Evolutionary conservation across 306 rosid genomes (phyloP).

Genomic region (Dalbergia oliveri): DNA sequence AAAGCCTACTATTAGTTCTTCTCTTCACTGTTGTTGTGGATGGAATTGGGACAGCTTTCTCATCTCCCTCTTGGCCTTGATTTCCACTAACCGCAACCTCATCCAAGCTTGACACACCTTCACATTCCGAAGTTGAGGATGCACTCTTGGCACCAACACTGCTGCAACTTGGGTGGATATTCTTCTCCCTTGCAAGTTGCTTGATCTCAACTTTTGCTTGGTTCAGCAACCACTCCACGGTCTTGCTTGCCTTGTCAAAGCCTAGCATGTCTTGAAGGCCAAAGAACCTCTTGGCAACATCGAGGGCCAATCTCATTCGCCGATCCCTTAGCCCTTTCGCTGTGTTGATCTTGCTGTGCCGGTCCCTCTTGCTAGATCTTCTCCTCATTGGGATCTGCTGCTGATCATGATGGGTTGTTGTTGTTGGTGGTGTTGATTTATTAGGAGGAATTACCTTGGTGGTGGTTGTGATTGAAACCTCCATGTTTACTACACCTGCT

Average conservation of each 20-base stretch:
- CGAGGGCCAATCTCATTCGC: constrained; percentile 86
- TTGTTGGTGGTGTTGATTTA: background rate
- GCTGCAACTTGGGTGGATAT: background rate
- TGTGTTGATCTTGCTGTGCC: constrained; percentile 90
- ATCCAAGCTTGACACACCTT: constrained; percentile 69
- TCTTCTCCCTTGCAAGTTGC: constrained; percentile 56
- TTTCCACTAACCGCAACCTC: constrained; percentile 53
- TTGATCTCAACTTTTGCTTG: constrained; percentile 68
- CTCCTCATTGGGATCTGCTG: constrained; percentile 51
- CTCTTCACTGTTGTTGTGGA: constrained; percentile 9
- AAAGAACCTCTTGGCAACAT: constrained; percentile 78
- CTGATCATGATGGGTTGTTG: background rate
- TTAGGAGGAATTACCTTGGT: background rate
- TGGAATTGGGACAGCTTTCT: too few species aligned
- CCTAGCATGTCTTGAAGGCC: constrained; percentile 87
- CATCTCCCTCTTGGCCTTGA: constrained; percentile 29
- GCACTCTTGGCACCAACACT: constrained; percentile 42
- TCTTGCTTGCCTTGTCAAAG: constrained; percentile 90
- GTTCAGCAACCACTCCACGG: constrained; percentile 84
- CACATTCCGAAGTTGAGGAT: constrained; percentile 76
- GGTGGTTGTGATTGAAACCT: constrained; percentile 19
- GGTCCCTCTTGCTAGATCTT: constrained; percentile 71
- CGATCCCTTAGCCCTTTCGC: constrained; percentile 81
- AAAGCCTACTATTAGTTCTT: constrained; percentile 29
- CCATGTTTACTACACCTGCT: constrained; percentile 17